Base-by-base conservation (phyloP, 2,329 filamentous ascomycete genomes). In the Botrytis elliptica region DNA sequence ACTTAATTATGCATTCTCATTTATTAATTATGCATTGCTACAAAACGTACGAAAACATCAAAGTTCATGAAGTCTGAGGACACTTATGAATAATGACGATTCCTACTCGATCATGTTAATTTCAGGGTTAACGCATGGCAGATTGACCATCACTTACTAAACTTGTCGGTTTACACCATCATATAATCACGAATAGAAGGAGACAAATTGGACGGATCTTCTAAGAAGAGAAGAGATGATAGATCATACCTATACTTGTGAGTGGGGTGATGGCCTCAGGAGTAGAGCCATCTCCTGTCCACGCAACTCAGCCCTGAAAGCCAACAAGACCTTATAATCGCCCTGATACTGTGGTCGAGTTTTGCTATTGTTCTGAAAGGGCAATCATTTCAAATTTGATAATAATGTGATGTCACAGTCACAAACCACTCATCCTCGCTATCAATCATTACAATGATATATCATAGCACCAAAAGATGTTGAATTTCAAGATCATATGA, bases 101-200 rank as follows among this genome's bases (percentile, higher is more conserved):
- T 29, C 5, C n/a, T 16, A 18, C 52, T 18, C 16, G 6, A 57
- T 29, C 5, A 8, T 9, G n/a, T 57, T 57, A 8, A 18, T 57
- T 29, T 14, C 52, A 33, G n/a, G 18, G 6, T 55, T 8, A 8
- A 4, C 1, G 6, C 6, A 16, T 16, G 7, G 3, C 6, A 57
- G 16, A 18, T 57, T 29, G 16, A 29, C 6, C 7, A 18, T 9
- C 7, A 55, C 14, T 55, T 6, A 33, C 3, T 9, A 18, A 18
- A 33, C 3, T 33, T 18, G 0, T 9, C 4, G 14, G 7, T 14
- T 29, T 29, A 1, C 7, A 29, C 3, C 52, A 29, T 33, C 0
- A 18, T 18, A 18, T 3, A 57, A 29, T 18, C n/a, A 29, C 7
- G n/a, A 29, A 33, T 8, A 29, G 14, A 29, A 29, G 25, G 6